Percentiles rank a stretch among this genome's conserved stretches.
phyloP scores from a whole-genome alignment of 805 yeast genomes.

The Yueomyces sinensis region DNA sequence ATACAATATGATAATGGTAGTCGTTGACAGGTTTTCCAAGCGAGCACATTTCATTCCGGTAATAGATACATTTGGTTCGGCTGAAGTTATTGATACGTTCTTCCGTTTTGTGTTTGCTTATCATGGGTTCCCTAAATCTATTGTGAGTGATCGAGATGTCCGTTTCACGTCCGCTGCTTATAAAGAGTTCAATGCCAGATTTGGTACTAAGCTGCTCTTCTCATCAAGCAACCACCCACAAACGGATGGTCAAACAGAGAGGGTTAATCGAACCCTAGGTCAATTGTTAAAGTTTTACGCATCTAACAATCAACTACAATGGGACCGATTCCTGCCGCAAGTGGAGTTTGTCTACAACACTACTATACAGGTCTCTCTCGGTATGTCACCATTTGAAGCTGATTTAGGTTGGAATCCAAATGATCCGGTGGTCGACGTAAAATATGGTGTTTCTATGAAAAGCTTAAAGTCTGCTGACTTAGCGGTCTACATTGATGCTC shows the following conservation, averaged over 20 bases:
- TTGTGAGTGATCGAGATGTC: constrained; percentile 2
- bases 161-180: too few species aligned
- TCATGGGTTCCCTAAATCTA: constrained; percentile 7
- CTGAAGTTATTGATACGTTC: constrained; percentile 5
- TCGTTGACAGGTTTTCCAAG: constrained; percentile 11
- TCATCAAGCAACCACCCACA: constrained; percentile 3
- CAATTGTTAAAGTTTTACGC: not conserved
- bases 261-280: constrained; percentile 1
- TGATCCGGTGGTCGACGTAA: constrained; percentile 1
- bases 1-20: constrained; percentile 6
- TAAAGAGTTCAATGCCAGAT: not conserved
- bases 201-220: constrained; percentile 1
- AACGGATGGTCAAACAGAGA: constrained; percentile 4
- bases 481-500: not conserved
- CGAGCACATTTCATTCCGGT: constrained; percentile 6
- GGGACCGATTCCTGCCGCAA: constrained; percentile 1
- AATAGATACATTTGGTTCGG: constrained; percentile 3
- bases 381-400: constrained; percentile 1
- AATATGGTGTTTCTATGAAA: not conserved
- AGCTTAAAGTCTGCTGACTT: not conserved
- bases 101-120: constrained; percentile 5
- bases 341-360: constrained; percentile 1
- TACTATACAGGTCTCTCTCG: not conserved
- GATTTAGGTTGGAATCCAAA: constrained; percentile 5
- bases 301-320: not conserved